Conservation (phyloP, 2,329 filamentous ascomycete species). For the Fusarium solani-melongenae region DNA sequence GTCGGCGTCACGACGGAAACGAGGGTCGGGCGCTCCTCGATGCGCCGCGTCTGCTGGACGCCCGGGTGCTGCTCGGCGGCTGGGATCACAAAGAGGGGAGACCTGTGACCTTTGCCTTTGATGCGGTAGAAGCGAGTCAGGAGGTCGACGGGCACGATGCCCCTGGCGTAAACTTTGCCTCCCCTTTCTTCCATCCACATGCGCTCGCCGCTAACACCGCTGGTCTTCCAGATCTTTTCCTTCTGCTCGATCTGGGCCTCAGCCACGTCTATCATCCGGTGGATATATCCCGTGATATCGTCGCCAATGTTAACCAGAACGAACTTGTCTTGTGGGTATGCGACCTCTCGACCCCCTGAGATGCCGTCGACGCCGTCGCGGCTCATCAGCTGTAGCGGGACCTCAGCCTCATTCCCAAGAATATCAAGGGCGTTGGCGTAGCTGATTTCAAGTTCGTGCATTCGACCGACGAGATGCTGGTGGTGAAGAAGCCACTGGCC, state of each 20-base stretch:
- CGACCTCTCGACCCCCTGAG: conserved; percentile 61
- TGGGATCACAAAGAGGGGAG: conserved; percentile 65
- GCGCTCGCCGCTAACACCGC: conserved; percentile 56
- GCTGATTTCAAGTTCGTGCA: conserved; percentile 67
- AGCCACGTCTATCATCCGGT: conserved; percentile 58
- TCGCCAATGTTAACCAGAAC: conserved; percentile 66
- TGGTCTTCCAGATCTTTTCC: conserved; percentile 48
- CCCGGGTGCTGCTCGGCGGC: conserved; percentile 60
- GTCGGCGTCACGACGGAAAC: conserved; percentile 46
- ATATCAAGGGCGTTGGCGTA: conserved; percentile 63
- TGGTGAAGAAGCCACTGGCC: conserved; percentile 68
- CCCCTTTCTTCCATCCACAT: conserved; percentile 45
- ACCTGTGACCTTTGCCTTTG: conserved; percentile 52
- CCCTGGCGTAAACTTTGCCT: conserved; percentile 50
- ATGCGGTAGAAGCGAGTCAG: conserved; percentile 65
- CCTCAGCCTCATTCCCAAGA: conserved; percentile 60
- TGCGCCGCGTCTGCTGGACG: conserved; percentile 55
- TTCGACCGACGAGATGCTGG: conserved; percentile 63
- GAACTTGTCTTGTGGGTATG: conserved; percentile 66
- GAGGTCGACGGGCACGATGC: conserved; percentile 62
- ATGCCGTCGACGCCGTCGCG: conserved; percentile 63
- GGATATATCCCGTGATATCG: conserved; percentile 60
- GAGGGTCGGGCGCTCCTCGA: conserved; percentile 57
- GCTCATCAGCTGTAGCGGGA: conserved; percentile 64
- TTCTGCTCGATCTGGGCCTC: conserved; percentile 55